Conservation (phyloP, 169 alveolate species). For the Nephromyces sp. region DNA sequence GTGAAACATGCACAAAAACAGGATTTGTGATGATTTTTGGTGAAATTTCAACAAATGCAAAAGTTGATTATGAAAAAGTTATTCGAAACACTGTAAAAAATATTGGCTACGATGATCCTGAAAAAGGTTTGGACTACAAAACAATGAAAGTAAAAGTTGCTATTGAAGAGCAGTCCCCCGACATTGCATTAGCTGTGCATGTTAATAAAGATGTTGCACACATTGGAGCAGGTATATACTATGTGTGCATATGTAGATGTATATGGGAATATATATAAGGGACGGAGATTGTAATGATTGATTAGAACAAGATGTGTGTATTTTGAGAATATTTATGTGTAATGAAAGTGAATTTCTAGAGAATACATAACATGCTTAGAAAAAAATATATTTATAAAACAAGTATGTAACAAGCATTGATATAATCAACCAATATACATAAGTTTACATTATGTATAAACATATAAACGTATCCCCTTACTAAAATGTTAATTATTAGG, state of each 20-base stretch:
- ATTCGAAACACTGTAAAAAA: conserved; percentile 85
- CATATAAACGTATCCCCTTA: background rate
- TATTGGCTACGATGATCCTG: conserved; percentile 77
- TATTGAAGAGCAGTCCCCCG: conserved; percentile 86
- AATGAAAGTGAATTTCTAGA: no score
- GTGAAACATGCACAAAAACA: conserved; percentile 90
- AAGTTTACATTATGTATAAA: background rate
- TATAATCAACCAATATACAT: no score
- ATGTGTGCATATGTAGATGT: background rate
- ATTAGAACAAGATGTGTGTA: background rate
- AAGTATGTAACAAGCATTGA: no score
- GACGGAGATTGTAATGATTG: background rate
- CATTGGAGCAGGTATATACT: conserved; percentile 76
- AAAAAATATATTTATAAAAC: background rate
- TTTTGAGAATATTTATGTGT: background rate
- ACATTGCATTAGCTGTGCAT: conserved; percentile 93
- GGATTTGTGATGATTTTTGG: conserved; percentile 92
- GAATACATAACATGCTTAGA: background rate
- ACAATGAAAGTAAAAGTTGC: conserved; percentile 83
- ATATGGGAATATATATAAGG: background rate
- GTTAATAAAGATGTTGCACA: conserved; percentile 77
- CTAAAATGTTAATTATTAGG: conserved; percentile 49
- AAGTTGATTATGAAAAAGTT: conserved; percentile 79
- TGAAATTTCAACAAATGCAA: conserved; percentile 88
- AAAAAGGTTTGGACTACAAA: conserved; percentile 88